Base-by-base conservation (phyloP, 768 basidiomycete genomes). In the Mycena vulgaris region DNA sequence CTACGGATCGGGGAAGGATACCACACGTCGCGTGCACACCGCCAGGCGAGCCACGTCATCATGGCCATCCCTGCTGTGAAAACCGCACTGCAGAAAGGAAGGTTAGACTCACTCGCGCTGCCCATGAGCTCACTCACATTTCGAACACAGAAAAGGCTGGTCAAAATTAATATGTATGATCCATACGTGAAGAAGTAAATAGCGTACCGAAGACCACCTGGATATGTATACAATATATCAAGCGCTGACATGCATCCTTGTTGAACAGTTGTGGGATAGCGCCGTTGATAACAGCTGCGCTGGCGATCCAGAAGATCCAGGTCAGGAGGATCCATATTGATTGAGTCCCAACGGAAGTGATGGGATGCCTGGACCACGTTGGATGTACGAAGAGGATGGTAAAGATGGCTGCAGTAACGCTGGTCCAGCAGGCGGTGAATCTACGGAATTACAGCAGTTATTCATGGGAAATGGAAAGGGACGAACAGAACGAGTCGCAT, bases 301-400 rank as follows among this genome's bases (percentile, higher is more conserved):
- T 88, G 17, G 89, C 80, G 23, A 90, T 82, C 91, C 90, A 92
- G 52, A 90, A 80, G 21, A 87, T 73, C 89, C 88, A 90, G 17
- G 90, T 90, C 1, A 86, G 66, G 31, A 90, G 78, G 5, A 87
- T 78, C 91, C 91, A 92, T 48, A 90, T 78, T 16, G 83, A 84
- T 73, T 92, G 91, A 0, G 89, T 82, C 10, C 90, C 89, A 42
- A 91, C 79, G 16, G 90, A 91, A 13, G 87, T 83, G 19, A 90
- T 69, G 5, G 87, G 83, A 64, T 86, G 84, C 66, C 80, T 85
- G 23, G 89, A 87, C 85, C 87, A 90, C 19, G 80, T 78, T 0
- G 90, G 89, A 74, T 92, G 90, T 7, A 91, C 78, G 76, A 91
- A 90, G 40, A 91, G 83, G 45, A 90, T 77, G n/a, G 86, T 85